A percentile compares a stretch with the other conserved stretches of the same genome.
phyloP scores from a whole-genome alignment of 768 basidiomycete genomes.

The Lactarius evosmus region DNA sequence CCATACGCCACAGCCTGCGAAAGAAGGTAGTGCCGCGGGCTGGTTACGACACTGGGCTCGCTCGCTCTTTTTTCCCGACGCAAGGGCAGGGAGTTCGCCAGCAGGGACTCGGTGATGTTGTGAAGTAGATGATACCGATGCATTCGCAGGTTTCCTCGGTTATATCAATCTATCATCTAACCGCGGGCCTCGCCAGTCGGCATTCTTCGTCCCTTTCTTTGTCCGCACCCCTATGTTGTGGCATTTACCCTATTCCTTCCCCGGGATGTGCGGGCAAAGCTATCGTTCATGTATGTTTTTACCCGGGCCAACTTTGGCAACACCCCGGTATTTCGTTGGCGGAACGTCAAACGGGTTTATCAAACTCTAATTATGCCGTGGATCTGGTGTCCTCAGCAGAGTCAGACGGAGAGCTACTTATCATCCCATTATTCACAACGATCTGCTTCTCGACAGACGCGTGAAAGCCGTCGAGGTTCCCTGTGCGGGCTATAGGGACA shows the following conservation, averaged over 20 bases:
- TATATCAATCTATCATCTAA: not conserved
- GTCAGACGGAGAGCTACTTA: too few relatives aligned
- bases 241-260: not conserved
- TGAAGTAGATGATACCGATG: not conserved
- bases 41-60: slow-evolving; percentile 19
- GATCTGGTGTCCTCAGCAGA: too few relatives aligned
- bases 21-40: slow-evolving; percentile 12
- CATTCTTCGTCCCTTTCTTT: not conserved
- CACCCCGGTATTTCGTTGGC: not conserved
- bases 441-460: not conserved
- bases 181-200: not conserved
- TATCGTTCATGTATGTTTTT: not conserved
- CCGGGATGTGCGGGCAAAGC: not conserved
- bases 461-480: not conserved
- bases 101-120: slow-evolving; percentile 8
- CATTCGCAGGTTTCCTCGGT: not conserved
- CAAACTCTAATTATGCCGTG: not conserved
- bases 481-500: not conserved
- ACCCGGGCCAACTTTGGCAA: not conserved
- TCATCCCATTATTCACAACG: too few relatives aligned
- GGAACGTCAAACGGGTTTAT: not conserved
- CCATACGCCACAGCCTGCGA: not conserved
- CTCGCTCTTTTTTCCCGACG: slow-evolving; percentile 11
- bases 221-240: not conserved
- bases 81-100: not conserved